These are phyloP conservation scores for Oemleria cerasiformis DNA, from an alignment of 306 rosid genomes.

Conservation along the genomic window DNA sequence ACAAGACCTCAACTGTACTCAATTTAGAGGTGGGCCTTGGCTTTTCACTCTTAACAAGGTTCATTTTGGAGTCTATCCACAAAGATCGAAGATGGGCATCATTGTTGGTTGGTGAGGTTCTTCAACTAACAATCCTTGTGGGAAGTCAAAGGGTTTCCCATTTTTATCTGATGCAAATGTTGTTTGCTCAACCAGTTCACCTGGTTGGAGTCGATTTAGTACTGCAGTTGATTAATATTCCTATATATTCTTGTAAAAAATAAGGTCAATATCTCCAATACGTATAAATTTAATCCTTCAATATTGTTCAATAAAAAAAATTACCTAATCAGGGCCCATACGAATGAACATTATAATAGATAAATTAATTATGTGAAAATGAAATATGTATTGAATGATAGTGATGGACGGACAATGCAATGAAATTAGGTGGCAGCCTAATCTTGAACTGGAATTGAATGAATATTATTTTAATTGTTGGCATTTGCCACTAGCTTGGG, in stretches of 20 bases:
- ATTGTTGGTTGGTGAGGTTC: slow-evolving; percentile 34
- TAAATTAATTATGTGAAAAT: neutral
- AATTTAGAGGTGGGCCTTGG: slow-evolving; percentile 12
- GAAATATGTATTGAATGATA: neutral
- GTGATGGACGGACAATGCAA: slow-evolving; percentile 12
- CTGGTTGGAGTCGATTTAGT: no score
- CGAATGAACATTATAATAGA: neutral
- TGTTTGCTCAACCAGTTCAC: neutral
- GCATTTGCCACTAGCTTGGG: slow-evolving; percentile 20
- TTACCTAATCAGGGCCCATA: neutral
- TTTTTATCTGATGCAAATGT: neutral
- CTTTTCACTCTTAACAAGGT: slow-evolving; percentile 28
- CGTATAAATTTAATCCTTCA: no score
- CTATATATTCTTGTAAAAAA: no score
- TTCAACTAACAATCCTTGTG: slow-evolving; percentile 27
- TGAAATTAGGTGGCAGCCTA: slow-evolving; percentile 22
- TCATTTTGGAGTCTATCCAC: slow-evolving; percentile 18
- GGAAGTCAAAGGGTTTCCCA: slow-evolving; percentile 14
- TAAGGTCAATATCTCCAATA: no score
- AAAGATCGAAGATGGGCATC: slow-evolving; percentile 34
- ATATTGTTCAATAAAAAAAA: no score
- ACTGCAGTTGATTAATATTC: no score
- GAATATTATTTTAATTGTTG: slow-evolving; percentile 6
- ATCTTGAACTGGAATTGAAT: slow-evolving; percentile 22
- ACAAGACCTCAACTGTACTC: neutral